Evolutionary conservation across 78 protist genomes (phyloP), one percentile per base, ranked within the genome.

Genomic region (Dictyostelium brefeldianum): DNA sequence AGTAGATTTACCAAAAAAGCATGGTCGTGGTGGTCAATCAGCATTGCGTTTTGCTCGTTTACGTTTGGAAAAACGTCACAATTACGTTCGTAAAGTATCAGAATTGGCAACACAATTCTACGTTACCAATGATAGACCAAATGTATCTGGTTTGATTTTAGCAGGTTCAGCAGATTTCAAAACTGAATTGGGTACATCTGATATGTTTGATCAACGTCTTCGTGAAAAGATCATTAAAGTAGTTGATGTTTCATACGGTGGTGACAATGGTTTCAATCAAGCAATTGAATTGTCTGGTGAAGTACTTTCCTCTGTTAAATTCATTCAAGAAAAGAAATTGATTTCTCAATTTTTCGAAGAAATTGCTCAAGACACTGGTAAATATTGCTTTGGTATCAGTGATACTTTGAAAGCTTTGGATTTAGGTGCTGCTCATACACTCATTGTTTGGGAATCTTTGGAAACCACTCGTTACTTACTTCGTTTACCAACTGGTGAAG

Each of bases 141-240:
- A 99, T 85, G 99, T 99, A 31, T 7, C 87, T 15, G 99, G 99
- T 2, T 82, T 99, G 8, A 80, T 99, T 69, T 95, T 99, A 0
- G 99, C 99, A 25, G 99, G 99, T 78, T 96, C 98, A 0, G 99
- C 99, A 47, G 99, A 99, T 53, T 99, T 99, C 96, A 99, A 99
- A 96, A 96, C 95, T 15, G 99, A 95, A 59, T 96, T 99, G 29
- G 5, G 67, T 54, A 90, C 96, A 53, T 89, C 97, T 7, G 99
- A 98, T 65, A 83, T 98, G 90, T 98, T 99, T 82, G 99, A 99
- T 87, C 98, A 4, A 75, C 98, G 99, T 15, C 98, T 99, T 22
- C 70, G 57, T 43, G 95, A 93, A 5, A 97, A 91, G 71, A 89
- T 99, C 18, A 64, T 98, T 46, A 98, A 98, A 94, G 53, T 97